Base-by-base conservation (phyloP, 2,329 filamentous ascomycete genomes). In the Talaromyces marneffei region DNA sequence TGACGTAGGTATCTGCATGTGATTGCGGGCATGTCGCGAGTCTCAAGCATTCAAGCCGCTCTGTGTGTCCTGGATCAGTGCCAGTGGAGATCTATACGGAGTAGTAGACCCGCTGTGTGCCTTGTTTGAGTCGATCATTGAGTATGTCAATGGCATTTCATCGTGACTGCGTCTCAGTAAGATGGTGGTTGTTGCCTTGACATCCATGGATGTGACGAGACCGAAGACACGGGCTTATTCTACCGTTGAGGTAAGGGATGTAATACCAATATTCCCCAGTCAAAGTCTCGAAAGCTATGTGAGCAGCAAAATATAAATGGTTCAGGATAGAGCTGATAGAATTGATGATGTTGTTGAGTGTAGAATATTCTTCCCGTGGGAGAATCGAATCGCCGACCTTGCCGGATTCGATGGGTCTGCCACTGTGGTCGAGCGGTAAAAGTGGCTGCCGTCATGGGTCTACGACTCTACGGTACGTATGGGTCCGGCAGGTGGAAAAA, bases 1-100 rank as follows among this genome's bases (percentile, higher is more conserved):
- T 59, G 57, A 59, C 57, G 57, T 59, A 53, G 8, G 57, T 59
- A 53, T 8, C 33, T 18, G 25, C 57, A 59, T 59, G 57, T 59
- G 57, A 59, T 52, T 52, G 57, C 35, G 44, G 35, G 40, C 37
- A 56, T 55, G 48, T 29, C 29, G 20, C 48, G 14, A 40, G 12
- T 29, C 20, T 55, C 33, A 55, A 20, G 52, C 52, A 54, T 7
- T 6, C 27, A 18, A 20, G 25, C 48, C 27, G 31, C 23, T 20
- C 42, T 16, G n/a, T n/a, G n/a, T n/a, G n/a, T n/a, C n/a, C n/a
- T n/a, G n/a, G n/a, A n/a, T n/a, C n/a, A n/a, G n/a, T n/a, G n/a
- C n/a, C n/a, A n/a, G n/a, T n/a, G n/a, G n/a, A n/a, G n/a, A n/a
- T n/a, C n/a, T n/a, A n/a, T n/a, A n/a, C n/a, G n/a, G n/a, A n/a